These are phyloP conservation scores for Gentiana macrophylla DNA, from an alignment of 257 asterid genomes.

Conservation along the genomic window DNA sequence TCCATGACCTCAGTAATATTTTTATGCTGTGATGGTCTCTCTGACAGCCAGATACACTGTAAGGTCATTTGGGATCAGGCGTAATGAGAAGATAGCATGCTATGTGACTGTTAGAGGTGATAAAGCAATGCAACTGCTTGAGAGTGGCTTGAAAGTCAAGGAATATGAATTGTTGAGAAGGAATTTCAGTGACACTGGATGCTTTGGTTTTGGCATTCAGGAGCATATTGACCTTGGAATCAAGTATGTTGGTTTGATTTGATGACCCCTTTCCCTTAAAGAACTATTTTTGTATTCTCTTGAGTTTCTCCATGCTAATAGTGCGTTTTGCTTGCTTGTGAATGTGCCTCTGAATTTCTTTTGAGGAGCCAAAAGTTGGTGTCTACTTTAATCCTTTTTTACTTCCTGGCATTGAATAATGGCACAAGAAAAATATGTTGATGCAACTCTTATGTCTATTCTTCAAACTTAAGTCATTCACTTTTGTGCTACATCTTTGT, in stretches of 20 bases:
- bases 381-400: not conserved
- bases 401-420: too few species aligned
- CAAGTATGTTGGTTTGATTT: constrained; percentile 33
- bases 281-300: too few species aligned
- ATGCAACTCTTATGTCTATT: too few species aligned
- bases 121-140: constrained; percentile 59
- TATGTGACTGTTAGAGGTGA: constrained; percentile 60
- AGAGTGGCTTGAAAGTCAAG: constrained; percentile 61
- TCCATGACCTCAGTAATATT: not conserved
- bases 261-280: too few species aligned
- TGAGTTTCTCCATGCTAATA: too few species aligned
- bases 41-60: constrained; percentile 65
- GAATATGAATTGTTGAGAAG: constrained; percentile 55
- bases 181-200: constrained; percentile 65
- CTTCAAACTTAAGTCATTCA: too few species aligned
- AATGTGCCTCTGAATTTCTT: not conserved
- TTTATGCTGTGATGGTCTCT: not conserved
- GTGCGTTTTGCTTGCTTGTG: too few species aligned
- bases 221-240: constrained; percentile 86
- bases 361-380: not conserved
- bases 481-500: too few species aligned
- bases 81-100: constrained; percentile 72
- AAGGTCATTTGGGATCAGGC: constrained; percentile 64
- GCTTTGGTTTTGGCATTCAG: constrained; percentile 77
- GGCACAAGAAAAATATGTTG: too few species aligned